Percentiles rank a stretch among this genome's conserved stretches.
Conservation (phyloP, 2,329 filamentous ascomycete genomes). For the Eutypella sp. region DNA sequence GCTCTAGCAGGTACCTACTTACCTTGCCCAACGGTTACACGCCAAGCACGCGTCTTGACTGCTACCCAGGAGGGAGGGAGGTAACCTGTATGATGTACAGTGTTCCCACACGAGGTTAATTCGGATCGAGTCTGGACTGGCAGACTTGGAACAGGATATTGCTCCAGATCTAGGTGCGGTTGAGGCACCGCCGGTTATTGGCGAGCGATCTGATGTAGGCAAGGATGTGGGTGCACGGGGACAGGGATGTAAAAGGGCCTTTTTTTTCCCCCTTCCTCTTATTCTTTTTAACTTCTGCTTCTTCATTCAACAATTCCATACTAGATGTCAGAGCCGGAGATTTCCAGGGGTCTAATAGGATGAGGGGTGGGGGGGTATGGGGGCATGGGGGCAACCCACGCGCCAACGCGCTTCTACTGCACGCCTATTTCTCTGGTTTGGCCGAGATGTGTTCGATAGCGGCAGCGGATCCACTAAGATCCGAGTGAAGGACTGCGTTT, state of each 20-base stretch:
- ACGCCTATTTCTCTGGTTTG: constrained; percentile 14
- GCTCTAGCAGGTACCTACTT: neutral
- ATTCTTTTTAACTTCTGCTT: too few species aligned
- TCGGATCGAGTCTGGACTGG: constrained; percentile 20
- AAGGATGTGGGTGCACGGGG: constrained; percentile 18
- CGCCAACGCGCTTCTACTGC: too few species aligned
- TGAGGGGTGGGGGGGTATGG: constrained; percentile 5
- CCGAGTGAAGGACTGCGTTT: constrained; percentile 13
- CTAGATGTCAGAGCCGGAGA: too few species aligned
- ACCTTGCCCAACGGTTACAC: constrained; percentile 15
- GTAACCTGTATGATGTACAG: neutral
- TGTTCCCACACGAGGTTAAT: constrained; percentile 15
- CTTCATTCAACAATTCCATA: too few species aligned
- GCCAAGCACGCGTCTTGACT: constrained; percentile 2
- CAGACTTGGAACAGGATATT: constrained; percentile 17
- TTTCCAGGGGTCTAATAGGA: neutral
- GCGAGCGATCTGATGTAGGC: constrained; percentile 15
- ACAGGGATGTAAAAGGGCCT: constrained; percentile 26
- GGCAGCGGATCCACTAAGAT: constrained; percentile 14
- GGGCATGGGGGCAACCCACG: too few species aligned
- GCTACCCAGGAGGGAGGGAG: constrained; percentile 8
- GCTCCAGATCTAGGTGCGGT: constrained; percentile 14
- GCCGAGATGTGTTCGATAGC: constrained; percentile 17
- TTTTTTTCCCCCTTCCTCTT: constrained; percentile 15
- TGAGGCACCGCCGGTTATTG: constrained; percentile 19